A percentile compares a stretch with the other conserved stretches of the same genome.
These are phyloP conservation scores for Naganishia liquefaciens DNA, from an alignment of 1,284 basidiomycete genomes.

Conservation along the genomic window DNA sequence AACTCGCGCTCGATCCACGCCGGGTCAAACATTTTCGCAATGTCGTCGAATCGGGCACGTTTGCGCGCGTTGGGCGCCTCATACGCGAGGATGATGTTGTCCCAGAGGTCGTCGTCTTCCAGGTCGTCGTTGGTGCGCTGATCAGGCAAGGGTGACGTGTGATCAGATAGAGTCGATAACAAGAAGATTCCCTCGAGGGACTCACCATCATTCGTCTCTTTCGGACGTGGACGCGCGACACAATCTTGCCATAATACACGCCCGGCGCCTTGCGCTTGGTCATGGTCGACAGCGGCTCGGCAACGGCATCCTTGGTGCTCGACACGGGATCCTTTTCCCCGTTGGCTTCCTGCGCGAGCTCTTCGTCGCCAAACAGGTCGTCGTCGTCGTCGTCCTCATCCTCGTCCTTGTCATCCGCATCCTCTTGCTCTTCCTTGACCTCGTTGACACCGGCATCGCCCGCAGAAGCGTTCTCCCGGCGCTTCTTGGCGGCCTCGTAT, in stretches of 20 bases:
- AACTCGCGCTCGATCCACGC: constrained; percentile 26
- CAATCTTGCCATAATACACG: constrained; percentile 26
- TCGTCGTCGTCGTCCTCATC: constrained; percentile 33
- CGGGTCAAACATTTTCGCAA: constrained; percentile 26
- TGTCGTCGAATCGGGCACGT: constrained; percentile 25
- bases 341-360: constrained; percentile 29
- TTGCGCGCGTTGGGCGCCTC: constrained; percentile 19
- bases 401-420: background rate
- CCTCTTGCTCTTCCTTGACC: background rate
- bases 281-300: constrained; percentile 18
- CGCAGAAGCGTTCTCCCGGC: background rate
- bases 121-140: constrained; percentile 24
- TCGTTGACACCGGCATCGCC: background rate
- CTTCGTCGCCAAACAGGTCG: constrained; percentile 34
- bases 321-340: constrained; percentile 23
- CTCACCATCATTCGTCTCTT: constrained; percentile 25
- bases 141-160: background rate
- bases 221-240: constrained; percentile 26
- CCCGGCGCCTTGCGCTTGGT: constrained; percentile 28
- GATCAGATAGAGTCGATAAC: background rate
- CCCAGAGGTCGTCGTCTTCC: constrained; percentile 31
- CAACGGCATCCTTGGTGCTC: constrained; percentile 5
- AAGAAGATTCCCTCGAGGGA: background rate
- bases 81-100: constrained; percentile 29
- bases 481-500: constrained; percentile 13